Base-by-base conservation (phyloP, 1,139 yeast species). In the Saccharomyces hybrid region DNA sequence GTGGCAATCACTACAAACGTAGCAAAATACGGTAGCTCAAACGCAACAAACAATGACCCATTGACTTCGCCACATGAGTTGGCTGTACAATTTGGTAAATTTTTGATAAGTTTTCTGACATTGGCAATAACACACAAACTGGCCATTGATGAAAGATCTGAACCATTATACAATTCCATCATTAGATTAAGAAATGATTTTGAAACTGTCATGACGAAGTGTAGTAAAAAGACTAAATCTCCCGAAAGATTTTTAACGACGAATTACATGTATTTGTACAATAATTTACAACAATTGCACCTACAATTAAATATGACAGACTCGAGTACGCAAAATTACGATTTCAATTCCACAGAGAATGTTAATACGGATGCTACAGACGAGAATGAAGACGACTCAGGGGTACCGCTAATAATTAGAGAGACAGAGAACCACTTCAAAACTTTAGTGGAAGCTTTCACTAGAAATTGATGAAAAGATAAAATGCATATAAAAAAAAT, bases 51-150 rank as follows among this genome's bases (percentile, higher is more conserved):
- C 9, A 23, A 49, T 7, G 69, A 66, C 66, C 69, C 69, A 48
- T 54, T 66, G n/a, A 75, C 63, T 65, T 75, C 69, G 49, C 93
- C 83, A 62, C 90, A 73, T 75, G 88, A 68, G 59, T 72, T 89
- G 26, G 88, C 98, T 0, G 91, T 88, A 62, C 88, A 87, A 55
- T 87, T 89, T 71, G 84, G 95, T 1, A 84, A 82, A 56, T 79
- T 86, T 54, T 64, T 91, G 13, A 79, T 83, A 62, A 95, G 95
- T 2, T 71, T 93, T 29, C 74, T 90, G 54, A 82, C 82, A 51
- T 72, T 91, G 28, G 78, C 85, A 3, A 59, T 63, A 16, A 61
- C 67, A 8, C 68, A 68, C 38, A 63, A 63, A 31, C 63, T 59
- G n/a, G 65, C 63, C 14, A 61, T 67, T 7, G 71, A 70, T 52